Conservation (phyloP, 2,329 filamentous ascomycete genomes). For the Amylocarpus encephaloides region DNA sequence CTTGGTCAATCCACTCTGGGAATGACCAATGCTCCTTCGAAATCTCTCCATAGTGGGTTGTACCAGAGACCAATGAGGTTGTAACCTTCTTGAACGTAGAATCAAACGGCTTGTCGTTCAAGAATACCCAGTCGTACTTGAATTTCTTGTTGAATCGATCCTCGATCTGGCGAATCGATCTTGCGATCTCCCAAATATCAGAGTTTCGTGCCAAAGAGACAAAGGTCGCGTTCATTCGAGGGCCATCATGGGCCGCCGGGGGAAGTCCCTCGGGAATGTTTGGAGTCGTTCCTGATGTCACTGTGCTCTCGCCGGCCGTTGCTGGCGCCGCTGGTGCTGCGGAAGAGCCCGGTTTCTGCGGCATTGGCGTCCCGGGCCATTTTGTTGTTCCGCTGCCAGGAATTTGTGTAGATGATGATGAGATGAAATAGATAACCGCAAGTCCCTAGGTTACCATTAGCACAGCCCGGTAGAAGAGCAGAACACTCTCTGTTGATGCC, state of each 20-base stretch:
- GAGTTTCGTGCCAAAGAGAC: constrained; percentile 89
- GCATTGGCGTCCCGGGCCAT: constrained; percentile 14
- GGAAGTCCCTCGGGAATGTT: constrained; percentile 30
- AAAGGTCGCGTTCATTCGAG: constrained; percentile 93
- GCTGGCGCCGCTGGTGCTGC: constrained; percentile 15
- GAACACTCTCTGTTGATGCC: neutral
- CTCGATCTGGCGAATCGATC: constrained; percentile 92
- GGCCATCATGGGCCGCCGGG: constrained; percentile 50
- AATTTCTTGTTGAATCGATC: constrained; percentile 96
- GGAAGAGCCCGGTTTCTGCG: constrained; percentile 7
- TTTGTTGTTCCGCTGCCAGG: constrained; percentile 28
- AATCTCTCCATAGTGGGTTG: constrained; percentile 84
- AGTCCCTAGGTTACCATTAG: constrained; percentile 43
- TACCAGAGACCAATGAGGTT: constrained; percentile 82
- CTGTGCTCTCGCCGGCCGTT: constrained; percentile 19
- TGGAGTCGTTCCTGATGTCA: constrained; percentile 18
- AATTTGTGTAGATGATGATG: constrained; percentile 47
- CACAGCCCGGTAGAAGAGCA: neutral
- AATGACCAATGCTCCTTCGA: constrained; percentile 94
- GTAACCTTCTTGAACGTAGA: constrained; percentile 92
- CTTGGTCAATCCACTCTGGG: constrained; percentile 90
- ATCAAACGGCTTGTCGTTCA: constrained; percentile 94
- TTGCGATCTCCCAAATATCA: constrained; percentile 94
- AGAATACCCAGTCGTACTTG: constrained; percentile 98
- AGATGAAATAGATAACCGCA: constrained; percentile 76